These are phyloP conservation scores for Apiospora sp. DNA, from an alignment of 2,329 filamentous ascomycete genomes.

Conservation along the genomic window DNA sequence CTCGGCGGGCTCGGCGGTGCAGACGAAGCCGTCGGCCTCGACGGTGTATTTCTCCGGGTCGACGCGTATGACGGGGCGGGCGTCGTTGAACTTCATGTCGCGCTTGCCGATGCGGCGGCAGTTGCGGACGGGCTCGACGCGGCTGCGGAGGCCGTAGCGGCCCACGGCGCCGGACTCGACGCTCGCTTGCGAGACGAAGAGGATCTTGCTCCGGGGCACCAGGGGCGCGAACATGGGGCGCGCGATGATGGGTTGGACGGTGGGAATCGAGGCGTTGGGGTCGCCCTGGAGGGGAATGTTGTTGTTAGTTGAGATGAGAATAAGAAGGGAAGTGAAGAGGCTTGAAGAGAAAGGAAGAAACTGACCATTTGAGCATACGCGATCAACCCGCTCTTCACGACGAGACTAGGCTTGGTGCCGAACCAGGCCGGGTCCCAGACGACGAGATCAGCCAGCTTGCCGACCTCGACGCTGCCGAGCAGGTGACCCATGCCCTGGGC, in stretches of 20 bases:
- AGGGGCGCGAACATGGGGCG: conserved; percentile 86
- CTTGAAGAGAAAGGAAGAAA: conserved; percentile 28
- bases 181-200: conserved; percentile 82
- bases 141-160: conserved; percentile 79
- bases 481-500: conserved; percentile 90
- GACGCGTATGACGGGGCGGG: conserved; percentile 86
- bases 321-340: background rate
- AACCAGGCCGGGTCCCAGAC: conserved; percentile 88
- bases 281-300: conserved; percentile 64
- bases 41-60: conserved; percentile 92
- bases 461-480: conserved; percentile 86
- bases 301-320: conserved; percentile 5
- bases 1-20: conserved; percentile 75
- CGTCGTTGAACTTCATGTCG: conserved; percentile 91
- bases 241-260: conserved; percentile 82
- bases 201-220: conserved; percentile 76
- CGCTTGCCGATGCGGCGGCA: conserved; percentile 80
- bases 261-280: conserved; percentile 85
- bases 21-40: conserved; percentile 81
- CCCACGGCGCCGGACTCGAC: conserved; percentile 71
- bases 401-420: conserved; percentile 81
- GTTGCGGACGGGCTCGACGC: conserved; percentile 79
- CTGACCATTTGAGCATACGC: conserved; percentile 82
- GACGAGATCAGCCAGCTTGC: conserved; percentile 89
- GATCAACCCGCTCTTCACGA: conserved; percentile 90